These are phyloP conservation scores for Botrytis aclada DNA, from an alignment of 2,329 filamentous ascomycete genomes.

Conservation along the genomic window DNA sequence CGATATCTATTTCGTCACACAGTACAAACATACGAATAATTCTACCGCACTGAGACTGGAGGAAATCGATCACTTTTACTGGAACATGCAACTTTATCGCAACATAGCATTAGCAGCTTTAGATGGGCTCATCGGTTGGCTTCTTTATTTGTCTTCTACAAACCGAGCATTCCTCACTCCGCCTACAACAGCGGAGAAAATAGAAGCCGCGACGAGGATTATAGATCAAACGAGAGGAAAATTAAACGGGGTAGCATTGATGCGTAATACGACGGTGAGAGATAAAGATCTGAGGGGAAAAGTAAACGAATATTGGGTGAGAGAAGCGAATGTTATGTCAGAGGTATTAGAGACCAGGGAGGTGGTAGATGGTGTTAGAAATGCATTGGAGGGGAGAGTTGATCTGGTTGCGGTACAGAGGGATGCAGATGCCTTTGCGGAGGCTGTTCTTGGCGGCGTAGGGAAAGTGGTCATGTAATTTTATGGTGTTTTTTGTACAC, in stretches of 20 bases:
- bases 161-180: slow-evolving; percentile 71
- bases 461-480: neutral
- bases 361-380: slow-evolving; percentile 67
- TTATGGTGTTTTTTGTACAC: neutral
- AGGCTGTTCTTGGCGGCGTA: slow-evolving; percentile 39
- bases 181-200: slow-evolving; percentile 59
- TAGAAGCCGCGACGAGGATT: slow-evolving; percentile 56
- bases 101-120: slow-evolving; percentile 61
- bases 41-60: slow-evolving; percentile 56
- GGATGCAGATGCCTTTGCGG: slow-evolving; percentile 62
- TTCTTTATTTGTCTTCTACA: slow-evolving; percentile 75
- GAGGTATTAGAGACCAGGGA: slow-evolving; percentile 77
- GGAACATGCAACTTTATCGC: slow-evolving; percentile 63
- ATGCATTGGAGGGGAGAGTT: slow-evolving; percentile 61
- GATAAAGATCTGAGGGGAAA: slow-evolving; percentile 67
- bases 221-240: slow-evolving; percentile 62
- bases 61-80: slow-evolving; percentile 70
- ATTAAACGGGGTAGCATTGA: slow-evolving; percentile 67
- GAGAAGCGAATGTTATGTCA: slow-evolving; percentile 69
- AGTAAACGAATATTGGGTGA: slow-evolving; percentile 73
- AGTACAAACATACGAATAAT: slow-evolving; percentile 65
- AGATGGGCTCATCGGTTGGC: slow-evolving; percentile 59
- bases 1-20: slow-evolving; percentile 64
- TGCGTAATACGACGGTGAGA: slow-evolving; percentile 75
- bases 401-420: slow-evolving; percentile 58